phyloP scores from a whole-genome alignment of 306 rosid genomes.

The Carpinus viminea region DNA sequence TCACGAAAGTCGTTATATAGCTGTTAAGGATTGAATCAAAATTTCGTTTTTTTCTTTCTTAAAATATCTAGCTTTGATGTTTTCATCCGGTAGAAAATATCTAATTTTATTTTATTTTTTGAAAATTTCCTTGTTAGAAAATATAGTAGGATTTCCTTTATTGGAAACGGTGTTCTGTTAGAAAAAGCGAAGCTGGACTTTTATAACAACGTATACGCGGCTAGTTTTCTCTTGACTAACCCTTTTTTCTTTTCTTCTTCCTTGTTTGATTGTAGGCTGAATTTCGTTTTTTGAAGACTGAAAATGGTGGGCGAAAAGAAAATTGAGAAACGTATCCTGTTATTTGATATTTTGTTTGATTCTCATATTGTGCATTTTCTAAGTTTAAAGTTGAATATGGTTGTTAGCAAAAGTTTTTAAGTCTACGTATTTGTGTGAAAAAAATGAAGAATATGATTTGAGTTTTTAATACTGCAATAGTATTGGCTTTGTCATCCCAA shows the following conservation, averaged over 20 bases:
- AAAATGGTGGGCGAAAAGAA: slow-evolving; percentile 41
- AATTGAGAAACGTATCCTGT: slow-evolving; percentile 40
- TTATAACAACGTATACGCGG: not conserved
- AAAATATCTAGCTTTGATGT: not conserved
- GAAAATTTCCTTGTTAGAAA: slow-evolving; percentile 1
- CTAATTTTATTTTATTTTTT: not conserved
- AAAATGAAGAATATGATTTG: not conserved
- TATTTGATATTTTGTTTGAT: not conserved
- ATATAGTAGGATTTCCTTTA: not conserved
- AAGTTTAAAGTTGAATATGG: not conserved
- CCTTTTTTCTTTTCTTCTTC: not conserved
- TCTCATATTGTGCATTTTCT: not conserved
- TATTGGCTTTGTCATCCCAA: not conserved
- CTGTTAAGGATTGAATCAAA: not conserved
- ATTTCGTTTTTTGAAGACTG: slow-evolving; percentile 9
- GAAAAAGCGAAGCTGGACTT: not conserved
- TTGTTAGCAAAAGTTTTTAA: not conserved
- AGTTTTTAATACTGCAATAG: not conserved
- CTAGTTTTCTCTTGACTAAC: not conserved
- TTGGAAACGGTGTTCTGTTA: not conserved
- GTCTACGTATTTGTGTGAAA: not conserved
- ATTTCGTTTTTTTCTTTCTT: not conserved
- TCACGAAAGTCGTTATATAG: not conserved
- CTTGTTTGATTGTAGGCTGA: slow-evolving; percentile 28
- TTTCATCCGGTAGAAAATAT: not conserved